These are phyloP conservation scores for Barnettozyma botsteinii DNA, from an alignment of 805 yeast genomes.

Conservation along the genomic window DNA sequence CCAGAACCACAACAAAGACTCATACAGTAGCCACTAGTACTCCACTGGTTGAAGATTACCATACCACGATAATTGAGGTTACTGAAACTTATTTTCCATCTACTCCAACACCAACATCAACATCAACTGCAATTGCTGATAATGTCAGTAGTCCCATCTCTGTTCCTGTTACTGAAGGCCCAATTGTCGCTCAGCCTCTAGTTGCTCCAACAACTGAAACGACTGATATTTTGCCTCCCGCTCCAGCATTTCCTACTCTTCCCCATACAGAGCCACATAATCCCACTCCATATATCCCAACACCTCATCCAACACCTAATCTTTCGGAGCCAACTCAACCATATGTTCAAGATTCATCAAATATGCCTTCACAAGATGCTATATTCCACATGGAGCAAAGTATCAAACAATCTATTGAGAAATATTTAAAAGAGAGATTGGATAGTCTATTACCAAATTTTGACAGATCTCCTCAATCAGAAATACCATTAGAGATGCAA, in stretches of 20 bases:
- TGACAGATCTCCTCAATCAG: background rate
- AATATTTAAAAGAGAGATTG: conserved; percentile 6
- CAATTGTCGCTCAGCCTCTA: no score
- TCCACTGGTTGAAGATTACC: background rate
- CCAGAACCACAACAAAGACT: background rate
- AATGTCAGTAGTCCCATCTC: no score
- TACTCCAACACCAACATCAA: background rate
- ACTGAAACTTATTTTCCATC: background rate
- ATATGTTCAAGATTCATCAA: background rate
- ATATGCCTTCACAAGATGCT: background rate
- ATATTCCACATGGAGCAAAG: background rate
- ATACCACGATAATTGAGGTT: background rate
- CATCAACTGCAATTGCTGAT: no score
- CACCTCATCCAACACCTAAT: background rate
- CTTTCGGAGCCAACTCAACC: background rate
- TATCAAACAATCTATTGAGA: conserved; percentile 4
- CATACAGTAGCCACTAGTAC: background rate
- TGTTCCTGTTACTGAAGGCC: no score
- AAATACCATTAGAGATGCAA: no score
- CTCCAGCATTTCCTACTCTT: background rate
- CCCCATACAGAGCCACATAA: background rate
- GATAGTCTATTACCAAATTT: conserved; percentile 4
- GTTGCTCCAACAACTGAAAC: background rate
- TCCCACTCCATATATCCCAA: background rate
- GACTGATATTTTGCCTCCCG: no score